Evolutionary conservation across 164 flowering plant species (phyloP).

Genomic region (Hamamelis virginiana): DNA sequence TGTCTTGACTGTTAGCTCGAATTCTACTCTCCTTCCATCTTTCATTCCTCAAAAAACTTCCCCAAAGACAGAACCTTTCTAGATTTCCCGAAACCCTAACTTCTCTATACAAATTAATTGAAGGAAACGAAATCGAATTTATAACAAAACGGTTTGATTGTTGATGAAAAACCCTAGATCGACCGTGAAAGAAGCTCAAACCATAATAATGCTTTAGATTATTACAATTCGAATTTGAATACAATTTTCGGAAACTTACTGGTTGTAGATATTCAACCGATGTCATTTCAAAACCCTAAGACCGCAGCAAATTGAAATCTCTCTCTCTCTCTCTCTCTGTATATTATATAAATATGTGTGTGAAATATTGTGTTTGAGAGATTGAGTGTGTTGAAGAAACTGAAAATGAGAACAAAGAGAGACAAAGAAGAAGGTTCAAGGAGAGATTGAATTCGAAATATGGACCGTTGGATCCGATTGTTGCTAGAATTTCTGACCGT

Average conservation of each 20-base stretch:
- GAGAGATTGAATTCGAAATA: constrained; percentile 6
- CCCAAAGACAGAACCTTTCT: constrained; percentile 30
- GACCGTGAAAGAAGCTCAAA: constrained; percentile 20
- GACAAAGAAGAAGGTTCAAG: background rate
- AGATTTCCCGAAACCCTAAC: constrained; percentile 22
- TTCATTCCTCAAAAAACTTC: constrained; percentile 18
- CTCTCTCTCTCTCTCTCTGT: no score
- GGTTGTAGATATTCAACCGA: constrained; percentile 38
- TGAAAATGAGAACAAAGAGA: background rate
- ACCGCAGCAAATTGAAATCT: no score
- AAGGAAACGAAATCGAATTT: constrained; percentile 22
- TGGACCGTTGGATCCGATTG: constrained; percentile 25
- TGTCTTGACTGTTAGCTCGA: constrained; percentile 53
- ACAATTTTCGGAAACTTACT: constrained; percentile 16
- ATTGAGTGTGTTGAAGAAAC: background rate
- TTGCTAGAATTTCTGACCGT: no score
- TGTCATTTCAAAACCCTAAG: constrained; percentile 27
- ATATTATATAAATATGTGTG: background rate
- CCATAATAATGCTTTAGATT: constrained; percentile 12
- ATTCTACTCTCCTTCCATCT: constrained; percentile 23
- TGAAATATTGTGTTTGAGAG: background rate
- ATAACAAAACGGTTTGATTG: constrained; percentile 20
- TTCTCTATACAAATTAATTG: constrained; percentile 14
- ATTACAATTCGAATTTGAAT: constrained; percentile 14
- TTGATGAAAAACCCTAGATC: constrained; percentile 27